Conservation (phyloP, 371 early-diverging fungal species). For the Lichtheimia corymbifera region DNA sequence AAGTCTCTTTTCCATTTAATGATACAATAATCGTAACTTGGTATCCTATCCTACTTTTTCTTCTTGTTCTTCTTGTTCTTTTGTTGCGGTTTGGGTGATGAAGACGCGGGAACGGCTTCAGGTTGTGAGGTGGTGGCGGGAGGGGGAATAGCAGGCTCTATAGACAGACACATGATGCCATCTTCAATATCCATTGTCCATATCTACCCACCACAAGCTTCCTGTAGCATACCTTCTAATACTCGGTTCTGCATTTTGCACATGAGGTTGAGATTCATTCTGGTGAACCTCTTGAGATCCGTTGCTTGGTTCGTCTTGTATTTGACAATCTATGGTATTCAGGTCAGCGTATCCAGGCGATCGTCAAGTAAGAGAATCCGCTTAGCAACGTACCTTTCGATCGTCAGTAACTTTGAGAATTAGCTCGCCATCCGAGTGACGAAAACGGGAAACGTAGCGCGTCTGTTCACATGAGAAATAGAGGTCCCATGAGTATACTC, state of each 20-base stretch:
- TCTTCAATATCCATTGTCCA: too few relatives aligned
- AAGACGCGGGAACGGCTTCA: conserved; percentile 5
- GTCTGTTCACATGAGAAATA: conserved; percentile 42
- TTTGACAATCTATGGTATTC: conserved; percentile 56
- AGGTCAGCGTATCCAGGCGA: neutral
- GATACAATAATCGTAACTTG: neutral
- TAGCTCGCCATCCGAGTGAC: conserved; percentile 72
- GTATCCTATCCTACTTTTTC: conserved; percentile 5
- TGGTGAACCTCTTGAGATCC: conserved; percentile 76
- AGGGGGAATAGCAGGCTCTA: too few relatives aligned
- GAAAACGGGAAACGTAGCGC: conserved; percentile 71
- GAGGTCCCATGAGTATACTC: too few relatives aligned
- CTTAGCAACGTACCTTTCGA: conserved; percentile 44
- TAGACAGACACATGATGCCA: too few relatives aligned
- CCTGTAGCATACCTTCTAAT: conserved; percentile 17
- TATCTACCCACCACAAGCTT: too few relatives aligned
- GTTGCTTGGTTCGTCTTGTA: conserved; percentile 73
- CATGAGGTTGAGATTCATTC: conserved; percentile 66
- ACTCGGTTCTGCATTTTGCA: conserved; percentile 67
- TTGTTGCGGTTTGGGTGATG: conserved; percentile 14
- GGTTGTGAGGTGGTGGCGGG: neutral
- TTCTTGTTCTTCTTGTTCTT: conserved; percentile 24
- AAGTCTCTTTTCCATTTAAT: neutral
- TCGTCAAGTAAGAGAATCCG: neutral
- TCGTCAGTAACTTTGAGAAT: conserved; percentile 77